Evolutionary conservation across 2,329 filamentous ascomycete species (phyloP).

Genomic region (Epicoccum nigrum): DNA sequence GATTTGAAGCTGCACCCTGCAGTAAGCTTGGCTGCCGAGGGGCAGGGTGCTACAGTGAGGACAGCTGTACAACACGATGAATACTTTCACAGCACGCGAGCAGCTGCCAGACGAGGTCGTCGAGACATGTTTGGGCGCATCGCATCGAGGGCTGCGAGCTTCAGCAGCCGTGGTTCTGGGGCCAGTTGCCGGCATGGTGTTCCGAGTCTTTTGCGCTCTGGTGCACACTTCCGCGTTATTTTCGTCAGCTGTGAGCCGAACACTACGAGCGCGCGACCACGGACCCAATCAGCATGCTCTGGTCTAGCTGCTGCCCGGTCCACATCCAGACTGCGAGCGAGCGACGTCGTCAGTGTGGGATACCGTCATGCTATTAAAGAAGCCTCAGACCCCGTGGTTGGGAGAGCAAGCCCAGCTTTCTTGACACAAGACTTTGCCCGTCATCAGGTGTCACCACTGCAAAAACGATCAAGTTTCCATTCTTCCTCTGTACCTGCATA

Average conservation of each 20-base stretch:
- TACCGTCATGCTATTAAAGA: slow-evolving; percentile 46
- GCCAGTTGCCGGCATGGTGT: slow-evolving; percentile 27
- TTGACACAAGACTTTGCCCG: slow-evolving; percentile 62
- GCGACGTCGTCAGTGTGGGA: slow-evolving; percentile 41
- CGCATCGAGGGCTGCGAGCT: slow-evolving; percentile 6
- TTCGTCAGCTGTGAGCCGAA: slow-evolving; percentile 35
- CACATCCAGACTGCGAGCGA: slow-evolving; percentile 29
- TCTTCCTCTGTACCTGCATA: slow-evolving; percentile 59
- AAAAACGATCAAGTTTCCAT: slow-evolving; percentile 64
- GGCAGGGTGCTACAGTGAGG: slow-evolving; percentile 1
- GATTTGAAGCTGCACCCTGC: slow-evolving; percentile 11
- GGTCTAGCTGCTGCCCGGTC: slow-evolving; percentile 31
- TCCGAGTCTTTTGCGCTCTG: slow-evolving; percentile 29
- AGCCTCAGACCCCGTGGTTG: slow-evolving; percentile 42
- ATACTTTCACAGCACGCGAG: slow-evolving; percentile 3
- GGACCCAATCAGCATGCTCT: slow-evolving; percentile 33
- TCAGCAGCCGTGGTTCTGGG: slow-evolving; percentile 11
- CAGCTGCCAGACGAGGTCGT: neutral
- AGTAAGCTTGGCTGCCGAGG: slow-evolving; percentile 13
- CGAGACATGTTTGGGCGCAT: slow-evolving; percentile 15
- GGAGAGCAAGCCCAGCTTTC: slow-evolving; percentile 52
- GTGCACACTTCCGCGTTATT: slow-evolving; percentile 36
- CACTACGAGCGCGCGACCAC: slow-evolving; percentile 21
- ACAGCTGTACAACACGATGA: slow-evolving; percentile 6
- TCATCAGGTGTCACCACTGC: slow-evolving; percentile 64